Conservation (phyloP, 2,329 filamentous ascomycete genomes). For the Blastomyces silverae region DNA sequence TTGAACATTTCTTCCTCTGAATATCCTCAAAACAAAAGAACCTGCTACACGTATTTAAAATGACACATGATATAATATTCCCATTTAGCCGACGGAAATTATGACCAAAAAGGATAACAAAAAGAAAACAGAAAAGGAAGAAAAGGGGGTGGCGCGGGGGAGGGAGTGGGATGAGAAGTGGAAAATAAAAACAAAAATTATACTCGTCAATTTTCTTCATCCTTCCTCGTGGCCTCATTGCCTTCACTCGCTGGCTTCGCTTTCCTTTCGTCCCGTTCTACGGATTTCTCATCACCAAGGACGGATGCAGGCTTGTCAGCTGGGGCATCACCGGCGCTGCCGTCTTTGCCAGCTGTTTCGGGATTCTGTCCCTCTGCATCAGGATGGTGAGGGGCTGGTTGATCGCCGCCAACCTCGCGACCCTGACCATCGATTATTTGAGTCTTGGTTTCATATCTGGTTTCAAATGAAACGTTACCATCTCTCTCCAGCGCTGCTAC, state of each 20-base stretch:
- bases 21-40: neutral
- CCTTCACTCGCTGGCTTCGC: slow-evolving; percentile 45
- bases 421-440: slow-evolving; percentile 72
- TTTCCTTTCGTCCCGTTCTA: slow-evolving; percentile 34
- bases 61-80: slow-evolving; percentile 1
- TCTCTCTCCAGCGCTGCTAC: slow-evolving; percentile 64
- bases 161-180: slow-evolving; percentile 15
- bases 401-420: slow-evolving; percentile 58
- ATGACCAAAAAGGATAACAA: slow-evolving; percentile 7
- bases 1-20: neutral
- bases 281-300: slow-evolving; percentile 35
- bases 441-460: slow-evolving; percentile 90
- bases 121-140: slow-evolving; percentile 15
- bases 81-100: neutral
- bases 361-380: slow-evolving; percentile 54
- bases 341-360: slow-evolving; percentile 45
- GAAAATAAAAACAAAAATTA: slow-evolving; percentile 13
- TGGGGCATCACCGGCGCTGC: slow-evolving; percentile 29
- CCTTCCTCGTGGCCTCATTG: slow-evolving; percentile 41
- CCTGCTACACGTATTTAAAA: neutral
- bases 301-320: slow-evolving; percentile 38
- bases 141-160: slow-evolving; percentile 10
- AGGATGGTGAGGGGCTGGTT: slow-evolving; percentile 48
- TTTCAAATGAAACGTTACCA: slow-evolving; percentile 93
- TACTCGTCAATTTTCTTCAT: slow-evolving; percentile 16